These are phyloP conservation scores for Hanseniaspora occidentalis DNA, from an alignment of 805 yeast species.

Conservation along the genomic window DNA sequence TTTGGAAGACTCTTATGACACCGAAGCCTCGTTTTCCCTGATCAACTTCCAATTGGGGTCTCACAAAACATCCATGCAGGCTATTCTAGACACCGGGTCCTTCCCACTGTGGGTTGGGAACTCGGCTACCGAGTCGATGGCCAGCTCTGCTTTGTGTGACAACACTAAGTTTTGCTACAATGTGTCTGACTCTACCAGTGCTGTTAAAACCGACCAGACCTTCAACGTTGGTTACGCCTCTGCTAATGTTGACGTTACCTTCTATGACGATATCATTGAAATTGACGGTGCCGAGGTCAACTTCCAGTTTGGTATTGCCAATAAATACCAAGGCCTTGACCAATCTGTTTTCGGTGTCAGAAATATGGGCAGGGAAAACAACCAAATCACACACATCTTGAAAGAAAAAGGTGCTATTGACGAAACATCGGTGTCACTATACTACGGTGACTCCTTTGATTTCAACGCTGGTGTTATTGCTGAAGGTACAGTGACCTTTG, in stretches of 20 bases:
- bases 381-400: neutral
- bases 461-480: constrained; percentile 2
- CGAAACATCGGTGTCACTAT: constrained; percentile 3
- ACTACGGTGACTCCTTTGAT: constrained; percentile 4
- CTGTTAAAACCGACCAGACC: neutral
- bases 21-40: constrained; percentile 4
- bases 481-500: constrained; percentile 5
- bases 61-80: constrained; percentile 1
- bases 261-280: neutral
- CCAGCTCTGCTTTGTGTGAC: constrained; percentile 1
- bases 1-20: neutral
- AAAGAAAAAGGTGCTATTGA: constrained; percentile 1
- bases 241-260: neutral
- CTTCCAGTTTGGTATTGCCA: constrained; percentile 6
- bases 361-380: constrained; percentile 3
- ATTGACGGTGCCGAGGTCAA: constrained; percentile 3
- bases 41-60: constrained; percentile 3
- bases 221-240: constrained; percentile 3
- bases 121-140: neutral
- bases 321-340: constrained; percentile 1
- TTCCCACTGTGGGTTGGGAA: constrained; percentile 6
- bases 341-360: constrained; percentile 6
- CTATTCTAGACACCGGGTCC: constrained; percentile 7
- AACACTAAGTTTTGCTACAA: neutral
- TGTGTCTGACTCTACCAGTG: neutral